phyloP scores from a whole-genome alignment of 352 stramenopile genomes.

The Phytophthora lateralis region DNA sequence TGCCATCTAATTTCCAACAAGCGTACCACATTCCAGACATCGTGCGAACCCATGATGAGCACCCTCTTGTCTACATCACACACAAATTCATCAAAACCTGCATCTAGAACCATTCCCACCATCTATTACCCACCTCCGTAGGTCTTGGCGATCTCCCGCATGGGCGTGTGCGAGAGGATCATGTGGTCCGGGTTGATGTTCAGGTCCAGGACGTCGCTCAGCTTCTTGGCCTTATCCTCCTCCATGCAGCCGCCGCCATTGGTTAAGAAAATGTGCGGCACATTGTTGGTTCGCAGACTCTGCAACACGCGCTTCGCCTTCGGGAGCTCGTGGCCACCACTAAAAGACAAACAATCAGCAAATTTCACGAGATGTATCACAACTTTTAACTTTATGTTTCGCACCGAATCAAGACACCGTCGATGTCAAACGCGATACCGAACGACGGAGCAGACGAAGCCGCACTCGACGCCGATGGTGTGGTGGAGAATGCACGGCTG shows the following conservation, averaged over 20 bases:
- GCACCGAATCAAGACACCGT: conserved; percentile 90
- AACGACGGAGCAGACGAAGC: conserved; percentile 41
- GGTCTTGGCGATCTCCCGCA: conserved; percentile 72
- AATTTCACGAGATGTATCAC: conserved; percentile 3
- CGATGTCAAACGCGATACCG: conserved; percentile 92
- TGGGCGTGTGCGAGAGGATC: conserved; percentile 90
- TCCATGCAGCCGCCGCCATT: conserved; percentile 91
- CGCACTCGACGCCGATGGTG: neutral
- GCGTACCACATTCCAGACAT: conserved; percentile 80
- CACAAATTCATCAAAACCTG: neutral
- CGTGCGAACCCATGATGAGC: conserved; percentile 86
- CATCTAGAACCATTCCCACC: neutral
- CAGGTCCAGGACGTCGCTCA: conserved; percentile 66
- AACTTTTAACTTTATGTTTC: neutral
- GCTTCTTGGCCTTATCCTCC: conserved; percentile 74
- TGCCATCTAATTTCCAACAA: neutral
- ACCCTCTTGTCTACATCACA: conserved; percentile 67
- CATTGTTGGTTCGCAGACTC: conserved; percentile 57
- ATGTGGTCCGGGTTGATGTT: conserved; percentile 77
- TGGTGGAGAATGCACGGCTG: conserved; percentile 18
- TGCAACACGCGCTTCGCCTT: conserved; percentile 70
- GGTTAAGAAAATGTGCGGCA: conserved; percentile 91
- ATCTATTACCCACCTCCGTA: conserved; percentile 49
- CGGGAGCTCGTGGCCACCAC: conserved; percentile 74
- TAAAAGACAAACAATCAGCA: conserved; percentile 17